Percentiles rank a stretch among this genome's conserved stretches.
Conservation (phyloP, 2,329 filamentous ascomycete species). For the Emmonsiellopsis sp. region DNA sequence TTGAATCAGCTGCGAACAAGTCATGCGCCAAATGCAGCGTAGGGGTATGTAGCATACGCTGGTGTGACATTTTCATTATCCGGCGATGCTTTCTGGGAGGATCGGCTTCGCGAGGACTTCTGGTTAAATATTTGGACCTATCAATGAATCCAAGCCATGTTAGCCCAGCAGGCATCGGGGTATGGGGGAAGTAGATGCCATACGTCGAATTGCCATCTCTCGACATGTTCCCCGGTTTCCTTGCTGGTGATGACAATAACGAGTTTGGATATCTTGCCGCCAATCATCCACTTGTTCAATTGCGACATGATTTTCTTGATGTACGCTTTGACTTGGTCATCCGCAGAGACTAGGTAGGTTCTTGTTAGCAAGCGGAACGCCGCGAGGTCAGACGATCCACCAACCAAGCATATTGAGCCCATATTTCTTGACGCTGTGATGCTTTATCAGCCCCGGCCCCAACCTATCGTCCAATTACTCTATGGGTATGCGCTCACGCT, state of each 20-base stretch:
- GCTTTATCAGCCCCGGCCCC: constrained; percentile 6
- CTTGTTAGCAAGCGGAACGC: not conserved
- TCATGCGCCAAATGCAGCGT: not conserved
- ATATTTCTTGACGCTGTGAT: constrained; percentile 81
- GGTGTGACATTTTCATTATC: constrained; percentile 64
- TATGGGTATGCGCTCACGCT: constrained; percentile 48
- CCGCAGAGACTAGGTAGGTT: constrained; percentile 62
- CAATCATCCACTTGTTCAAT: constrained; percentile 94
- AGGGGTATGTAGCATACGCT: constrained; percentile 34
- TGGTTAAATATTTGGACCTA: constrained; percentile 51
- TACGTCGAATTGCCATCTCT: constrained; percentile 97
- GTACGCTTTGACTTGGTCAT: constrained; percentile 97
- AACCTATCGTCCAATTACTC: not conserved
- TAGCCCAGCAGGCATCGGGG: not conserved
- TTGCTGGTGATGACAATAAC: constrained; percentile 96
- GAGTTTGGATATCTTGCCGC: constrained; percentile 92
- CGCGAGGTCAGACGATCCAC: not conserved
- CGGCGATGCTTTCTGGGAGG: constrained; percentile 33
- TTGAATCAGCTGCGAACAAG: not conserved
- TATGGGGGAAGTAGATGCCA: constrained; percentile 15
- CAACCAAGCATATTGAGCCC: constrained; percentile 90
- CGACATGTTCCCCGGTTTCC: constrained; percentile 90
- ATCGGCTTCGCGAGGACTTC: constrained; percentile 38
- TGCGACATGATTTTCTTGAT: constrained; percentile 99
- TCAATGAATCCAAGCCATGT: not conserved